Base-by-base conservation (phyloP, 306 rosid genomes). In the Prunus campanulata region DNA sequence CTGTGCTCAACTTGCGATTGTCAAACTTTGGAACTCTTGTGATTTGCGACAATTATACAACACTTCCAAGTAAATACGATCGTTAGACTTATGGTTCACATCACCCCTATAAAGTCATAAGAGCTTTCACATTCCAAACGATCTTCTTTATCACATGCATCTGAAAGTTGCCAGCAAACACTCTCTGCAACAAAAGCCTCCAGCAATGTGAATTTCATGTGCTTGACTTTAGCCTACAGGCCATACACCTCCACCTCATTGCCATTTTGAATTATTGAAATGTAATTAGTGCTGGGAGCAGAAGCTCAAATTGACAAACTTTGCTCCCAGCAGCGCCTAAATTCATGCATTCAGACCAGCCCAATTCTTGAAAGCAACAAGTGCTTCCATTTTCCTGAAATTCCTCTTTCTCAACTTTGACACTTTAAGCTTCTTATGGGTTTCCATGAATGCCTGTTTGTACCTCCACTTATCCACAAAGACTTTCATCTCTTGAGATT, bases 391-490 rank as follows among this genome's bases (percentile, higher is more conserved):
- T 85, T 94, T 95, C 82, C 79, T 84, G 35, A 85, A 78, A 86
- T 76, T 92, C 80, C 88, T 89, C 85, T 74, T 92, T 52, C 97
- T 92, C 82, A 92, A 74, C 78, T 84, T 90, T 8, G 93, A 78
- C 70, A 92, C 89, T 86, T 85, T 92, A 77, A 95, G 96, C 81
- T 90, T 92, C 85, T 90, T 95, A 82, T 91, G 99, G 72, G 84
- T 88, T 87, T 95, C 99, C 96, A 95, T 89, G 87, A 89, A 95
- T 22, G 99, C 97, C 78, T 95, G 99, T 84, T 90, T 95, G 88
- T 92, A 95, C 82, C 91, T 95, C 99, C 97, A 95, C 88, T 94
- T 90, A 74, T 92, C 97, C 60, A 95, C 97, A 84, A 92, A 92
- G 66, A 92, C 83, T 85, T 92, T 92, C 88, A 86, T 88, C 85